Conservation (phyloP, 2,329 filamentous ascomycete genomes). For the Hypoxylon sp. region DNA sequence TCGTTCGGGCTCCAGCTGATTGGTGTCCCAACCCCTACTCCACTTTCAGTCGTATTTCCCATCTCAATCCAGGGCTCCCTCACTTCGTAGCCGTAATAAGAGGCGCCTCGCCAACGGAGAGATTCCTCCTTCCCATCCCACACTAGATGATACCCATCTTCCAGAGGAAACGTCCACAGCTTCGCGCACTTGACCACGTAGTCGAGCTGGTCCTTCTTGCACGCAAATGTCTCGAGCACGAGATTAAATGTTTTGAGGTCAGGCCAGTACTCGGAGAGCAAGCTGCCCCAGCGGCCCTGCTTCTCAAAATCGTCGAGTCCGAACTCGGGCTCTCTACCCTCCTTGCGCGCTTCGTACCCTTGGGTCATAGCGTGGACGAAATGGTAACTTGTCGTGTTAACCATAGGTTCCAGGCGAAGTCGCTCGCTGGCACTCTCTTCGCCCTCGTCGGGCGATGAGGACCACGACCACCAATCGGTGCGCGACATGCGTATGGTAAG, state of each 20-base stretch:
- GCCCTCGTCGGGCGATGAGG: conserved; percentile 16
- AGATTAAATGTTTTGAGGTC: conserved; percentile 39
- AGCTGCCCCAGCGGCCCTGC: conserved; percentile 38
- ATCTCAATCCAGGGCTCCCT: conserved; percentile 1
- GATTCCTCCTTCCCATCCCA: conserved; percentile 36
- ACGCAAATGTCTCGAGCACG: conserved; percentile 38
- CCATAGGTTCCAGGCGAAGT: conserved; percentile 42
- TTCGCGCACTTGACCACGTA: conserved; percentile 39
- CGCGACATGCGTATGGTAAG: conserved; percentile 39
- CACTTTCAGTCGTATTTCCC: conserved; percentile 4
- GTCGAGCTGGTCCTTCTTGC: conserved; percentile 39
- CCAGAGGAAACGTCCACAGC: conserved; percentile 40
- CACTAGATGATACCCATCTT: conserved; percentile 31
- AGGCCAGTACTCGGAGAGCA: conserved; percentile 39
- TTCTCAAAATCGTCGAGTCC: conserved; percentile 38
- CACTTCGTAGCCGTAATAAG: conserved; percentile 31
- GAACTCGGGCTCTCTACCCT: conserved; percentile 38
- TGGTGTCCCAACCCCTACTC: neutral
- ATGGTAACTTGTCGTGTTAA: conserved; percentile 32
- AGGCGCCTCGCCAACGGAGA: conserved; percentile 36
- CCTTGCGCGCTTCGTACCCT: conserved; percentile 39
- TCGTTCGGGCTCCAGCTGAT: conserved; percentile 23
- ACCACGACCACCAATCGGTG: conserved; percentile 43
- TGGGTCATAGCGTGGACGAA: conserved; percentile 34
- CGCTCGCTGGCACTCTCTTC: conserved; percentile 14